phyloP scores from a whole-genome alignment of 2,329 filamentous ascomycete genomes.

The Arthroderma sp. region DNA sequence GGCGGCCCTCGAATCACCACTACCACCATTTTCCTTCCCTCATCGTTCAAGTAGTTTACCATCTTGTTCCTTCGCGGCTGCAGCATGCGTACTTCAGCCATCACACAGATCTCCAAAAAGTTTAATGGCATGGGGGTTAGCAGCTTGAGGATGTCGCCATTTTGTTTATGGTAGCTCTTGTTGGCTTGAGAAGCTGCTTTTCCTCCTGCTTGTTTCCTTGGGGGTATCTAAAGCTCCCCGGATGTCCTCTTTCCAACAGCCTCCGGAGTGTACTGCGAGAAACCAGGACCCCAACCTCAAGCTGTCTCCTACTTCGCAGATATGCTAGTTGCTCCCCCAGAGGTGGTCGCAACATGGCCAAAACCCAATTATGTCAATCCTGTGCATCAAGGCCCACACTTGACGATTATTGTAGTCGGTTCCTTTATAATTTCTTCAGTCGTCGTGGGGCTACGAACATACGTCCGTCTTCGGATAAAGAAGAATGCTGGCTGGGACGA shows the following conservation, averaged over 20 bases:
- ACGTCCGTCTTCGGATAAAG: constrained; percentile 14
- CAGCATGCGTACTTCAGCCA: background rate
- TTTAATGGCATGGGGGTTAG: background rate
- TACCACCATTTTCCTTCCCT: background rate
- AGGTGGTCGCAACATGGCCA: constrained; percentile 18
- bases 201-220: background rate
- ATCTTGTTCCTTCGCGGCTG: background rate
- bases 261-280: background rate
- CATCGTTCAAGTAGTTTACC: background rate
- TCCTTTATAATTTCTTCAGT: constrained; percentile 17
- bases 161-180: background rate
- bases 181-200: background rate
- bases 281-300: background rate
- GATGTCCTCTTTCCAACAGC: too few species aligned
- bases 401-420: constrained; percentile 18
- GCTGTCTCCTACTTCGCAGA: background rate
- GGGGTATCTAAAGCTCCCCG: too few species aligned
- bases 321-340: constrained; percentile 14
- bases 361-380: constrained; percentile 23
- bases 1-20: background rate
- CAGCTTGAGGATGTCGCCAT: background rate
- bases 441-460: constrained; percentile 16
- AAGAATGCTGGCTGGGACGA: constrained; percentile 15
- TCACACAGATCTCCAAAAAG: background rate
- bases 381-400: constrained; percentile 17